phyloP scores from a whole-genome alignment of 75 land plant genomes.

The Picea glauca region DNA sequence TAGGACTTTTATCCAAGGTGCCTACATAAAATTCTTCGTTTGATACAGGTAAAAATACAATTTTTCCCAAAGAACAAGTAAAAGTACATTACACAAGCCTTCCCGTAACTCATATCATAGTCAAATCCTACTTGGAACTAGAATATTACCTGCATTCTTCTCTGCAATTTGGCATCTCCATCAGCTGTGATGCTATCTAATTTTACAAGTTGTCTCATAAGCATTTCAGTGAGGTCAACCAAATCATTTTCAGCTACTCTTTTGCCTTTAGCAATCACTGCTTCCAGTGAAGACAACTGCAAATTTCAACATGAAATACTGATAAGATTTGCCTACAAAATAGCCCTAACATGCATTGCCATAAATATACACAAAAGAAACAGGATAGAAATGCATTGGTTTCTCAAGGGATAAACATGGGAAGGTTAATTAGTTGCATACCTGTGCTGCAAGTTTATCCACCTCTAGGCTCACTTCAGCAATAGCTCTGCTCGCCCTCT shows the following conservation, averaged over 20 bases:
- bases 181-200: slow-evolving; percentile 70
- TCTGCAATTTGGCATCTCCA: slow-evolving; percentile 70
- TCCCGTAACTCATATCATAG: neutral
- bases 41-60: neutral
- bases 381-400: neutral
- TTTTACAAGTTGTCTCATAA: slow-evolving; percentile 75
- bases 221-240: slow-evolving; percentile 41
- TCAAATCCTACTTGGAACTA: neutral
- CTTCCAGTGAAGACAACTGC: slow-evolving; percentile 68
- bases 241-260: slow-evolving; percentile 58
- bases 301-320: neutral
- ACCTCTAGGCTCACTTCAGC: slow-evolving; percentile 62
- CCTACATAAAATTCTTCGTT: neutral
- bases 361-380: neutral
- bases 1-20: neutral
- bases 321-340: neutral
- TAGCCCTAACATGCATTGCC: too few species aligned
- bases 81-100: neutral
- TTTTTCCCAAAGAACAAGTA: neutral
- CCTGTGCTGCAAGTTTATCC: slow-evolving; percentile 74
- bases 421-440: slow-evolving; percentile 7
- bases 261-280: slow-evolving; percentile 49
- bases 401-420: neutral
- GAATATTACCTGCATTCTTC: slow-evolving; percentile 67
- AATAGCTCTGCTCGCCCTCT: slow-evolving; percentile 61